Evolutionary conservation across 129 eudicot species (phyloP).

Genomic region (Oenanthe sinensis): DNA sequence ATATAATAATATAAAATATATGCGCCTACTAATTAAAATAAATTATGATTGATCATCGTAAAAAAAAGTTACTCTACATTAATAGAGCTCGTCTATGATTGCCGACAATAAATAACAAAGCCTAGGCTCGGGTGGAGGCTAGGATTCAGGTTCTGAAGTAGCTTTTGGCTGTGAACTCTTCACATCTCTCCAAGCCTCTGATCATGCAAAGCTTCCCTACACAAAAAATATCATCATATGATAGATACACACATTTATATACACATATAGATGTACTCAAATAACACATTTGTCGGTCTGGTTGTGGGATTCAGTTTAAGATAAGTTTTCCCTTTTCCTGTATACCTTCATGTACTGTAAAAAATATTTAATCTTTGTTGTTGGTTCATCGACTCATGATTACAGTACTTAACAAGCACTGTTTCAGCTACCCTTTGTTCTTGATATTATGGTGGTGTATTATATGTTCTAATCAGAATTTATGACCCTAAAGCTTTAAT

Average conservation of each 20-base stretch:
- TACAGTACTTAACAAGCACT: background rate
- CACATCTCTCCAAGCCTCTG: constrained; percentile 23
- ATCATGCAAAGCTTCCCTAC: constrained; percentile 16
- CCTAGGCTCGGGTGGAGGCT: constrained; percentile 29
- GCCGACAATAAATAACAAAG: constrained; percentile 49
- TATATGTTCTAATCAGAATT: background rate
- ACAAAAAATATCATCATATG: background rate
- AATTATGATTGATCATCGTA: too few relatives aligned
- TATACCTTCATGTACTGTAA: background rate
- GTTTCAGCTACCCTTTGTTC: background rate
- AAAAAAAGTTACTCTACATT: too few relatives aligned
- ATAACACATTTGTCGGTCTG: background rate
- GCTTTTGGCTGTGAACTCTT: constrained; percentile 21
- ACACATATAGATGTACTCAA: background rate
- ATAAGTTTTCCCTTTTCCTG: background rate
- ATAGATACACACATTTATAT: constrained; percentile 1
- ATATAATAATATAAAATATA: too few relatives aligned
- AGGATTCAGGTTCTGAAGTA: constrained; percentile 9
- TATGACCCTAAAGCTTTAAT: background rate
- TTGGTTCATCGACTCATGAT: background rate
- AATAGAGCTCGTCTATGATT: background rate
- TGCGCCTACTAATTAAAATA: too few relatives aligned
- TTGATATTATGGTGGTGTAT: background rate
- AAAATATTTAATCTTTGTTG: background rate
- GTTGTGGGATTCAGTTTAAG: background rate